Percentiles rank a stretch among this genome's conserved stretches.
phyloP scores from a whole-genome alignment of 768 basidiomycete species.

The Lentinula guzmanii region DNA sequence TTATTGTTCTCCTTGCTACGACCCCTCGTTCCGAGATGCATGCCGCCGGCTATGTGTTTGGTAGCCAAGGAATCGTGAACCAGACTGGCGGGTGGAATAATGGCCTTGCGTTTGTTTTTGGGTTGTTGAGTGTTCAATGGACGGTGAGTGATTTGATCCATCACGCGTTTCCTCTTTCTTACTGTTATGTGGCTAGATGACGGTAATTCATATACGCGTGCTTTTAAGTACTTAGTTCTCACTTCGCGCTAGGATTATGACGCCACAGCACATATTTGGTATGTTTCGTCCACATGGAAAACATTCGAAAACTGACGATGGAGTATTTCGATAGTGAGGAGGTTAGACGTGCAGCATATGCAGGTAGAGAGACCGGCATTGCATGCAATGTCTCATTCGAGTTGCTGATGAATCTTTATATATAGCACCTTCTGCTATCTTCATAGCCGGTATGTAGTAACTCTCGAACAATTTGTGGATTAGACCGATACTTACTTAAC shows the following conservation, averaged over 20 bases:
- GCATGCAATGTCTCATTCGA: constrained; percentile 10
- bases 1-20: constrained; percentile 75
- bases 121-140: constrained; percentile 84
- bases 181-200: constrained; percentile 36
- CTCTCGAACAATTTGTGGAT: background rate
- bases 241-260: constrained; percentile 55
- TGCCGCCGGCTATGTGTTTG: constrained; percentile 74
- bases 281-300: constrained; percentile 20
- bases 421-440: constrained; percentile 53
- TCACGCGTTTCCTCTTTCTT: background rate
- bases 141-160: constrained; percentile 41
- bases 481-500: background rate
- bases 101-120: constrained; percentile 81
- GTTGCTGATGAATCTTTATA: constrained; percentile 12
- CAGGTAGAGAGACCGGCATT: constrained; percentile 43
- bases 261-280: constrained; percentile 80
- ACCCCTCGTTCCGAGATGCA: constrained; percentile 78
- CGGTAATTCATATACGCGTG: constrained; percentile 28
- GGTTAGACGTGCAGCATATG: constrained; percentile 74
- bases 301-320: constrained; percentile 1
- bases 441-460: constrained; percentile 43
- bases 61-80: constrained; percentile 66
- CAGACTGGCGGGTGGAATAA: constrained; percentile 74
- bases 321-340: constrained; percentile 50
- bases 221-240: no score